Conservation (phyloP, 2,329 filamentous ascomycete genomes). For the Penicillium glabrum region DNA sequence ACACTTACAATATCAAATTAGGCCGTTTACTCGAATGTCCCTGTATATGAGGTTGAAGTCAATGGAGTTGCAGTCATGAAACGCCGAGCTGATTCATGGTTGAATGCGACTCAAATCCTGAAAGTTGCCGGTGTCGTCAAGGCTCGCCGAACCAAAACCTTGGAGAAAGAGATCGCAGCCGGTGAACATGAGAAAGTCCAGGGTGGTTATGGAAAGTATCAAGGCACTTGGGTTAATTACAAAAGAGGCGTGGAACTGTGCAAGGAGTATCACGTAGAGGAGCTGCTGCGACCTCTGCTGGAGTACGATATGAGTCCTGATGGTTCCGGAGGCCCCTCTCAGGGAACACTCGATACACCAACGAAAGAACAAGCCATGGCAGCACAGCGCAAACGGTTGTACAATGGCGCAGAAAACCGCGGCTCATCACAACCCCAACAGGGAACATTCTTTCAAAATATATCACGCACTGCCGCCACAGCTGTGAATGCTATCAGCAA, state of each 20-base stretch:
- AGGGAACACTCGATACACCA: constrained; percentile 82
- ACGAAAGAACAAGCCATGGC: constrained; percentile 99
- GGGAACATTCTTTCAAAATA: constrained; percentile 96
- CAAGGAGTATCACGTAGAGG: constrained; percentile 63
- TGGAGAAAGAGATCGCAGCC: constrained; percentile 95
- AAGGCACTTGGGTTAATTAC: constrained; percentile 98
- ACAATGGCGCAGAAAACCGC: constrained; percentile 73
- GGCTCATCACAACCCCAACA: constrained; percentile 62
- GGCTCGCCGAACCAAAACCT: constrained; percentile 93
- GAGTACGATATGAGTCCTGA: constrained; percentile 52
- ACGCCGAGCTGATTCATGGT: constrained; percentile 88
- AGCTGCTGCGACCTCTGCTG: constrained; percentile 48
- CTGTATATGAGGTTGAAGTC: constrained; percentile 98
- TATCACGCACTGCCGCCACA: constrained; percentile 87
- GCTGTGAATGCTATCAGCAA: constrained; percentile 97
- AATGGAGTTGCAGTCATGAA: constrained; percentile 94
- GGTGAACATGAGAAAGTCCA: constrained; percentile 98
- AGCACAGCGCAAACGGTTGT: constrained; percentile 87
- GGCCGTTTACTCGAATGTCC: constrained; percentile 92
- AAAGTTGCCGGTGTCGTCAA: constrained; percentile 98
- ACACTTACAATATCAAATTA: constrained; percentile 29
- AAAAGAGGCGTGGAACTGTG: constrained; percentile 91
- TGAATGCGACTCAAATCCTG: constrained; percentile 97
- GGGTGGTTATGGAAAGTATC: constrained; percentile 97
- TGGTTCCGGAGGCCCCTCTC: constrained; percentile 65